These are phyloP conservation scores for Talaromyces stipitatus DNA, from an alignment of 495 filamentous ascomycete genomes.

Conservation along the genomic window DNA sequence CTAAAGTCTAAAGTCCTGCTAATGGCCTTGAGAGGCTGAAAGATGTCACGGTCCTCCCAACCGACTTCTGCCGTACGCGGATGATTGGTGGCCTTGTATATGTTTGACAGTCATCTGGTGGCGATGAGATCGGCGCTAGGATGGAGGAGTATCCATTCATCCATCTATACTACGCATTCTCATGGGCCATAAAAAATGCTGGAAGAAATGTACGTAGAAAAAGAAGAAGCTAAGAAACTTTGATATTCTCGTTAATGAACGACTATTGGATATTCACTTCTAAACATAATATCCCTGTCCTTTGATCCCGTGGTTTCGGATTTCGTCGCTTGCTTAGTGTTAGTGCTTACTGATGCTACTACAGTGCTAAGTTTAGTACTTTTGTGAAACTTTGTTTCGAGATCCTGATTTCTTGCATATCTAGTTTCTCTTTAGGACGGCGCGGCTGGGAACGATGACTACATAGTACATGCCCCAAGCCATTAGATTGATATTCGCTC, in stretches of 20 bases:
- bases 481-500: not conserved
- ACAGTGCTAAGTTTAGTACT: not conserved
- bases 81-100: constrained; percentile 1
- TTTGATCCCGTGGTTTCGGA: not conserved
- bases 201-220: not conserved
- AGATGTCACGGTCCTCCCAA: not conserved
- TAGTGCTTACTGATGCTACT: not conserved
- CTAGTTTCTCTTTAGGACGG: not conserved
- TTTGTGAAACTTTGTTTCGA: not conserved
- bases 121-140: not conserved
- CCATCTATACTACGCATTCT: not conserved
- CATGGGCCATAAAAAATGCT: not conserved
- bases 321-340: not conserved
- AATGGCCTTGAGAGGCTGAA: too few species aligned
- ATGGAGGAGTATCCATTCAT: not conserved
- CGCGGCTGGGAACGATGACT: not conserved
- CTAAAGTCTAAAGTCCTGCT: too few species aligned
- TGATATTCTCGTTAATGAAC: not conserved
- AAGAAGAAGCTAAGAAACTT: not conserved
- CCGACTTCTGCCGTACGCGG: not conserved
- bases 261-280: not conserved
- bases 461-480: not conserved
- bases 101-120: not conserved
- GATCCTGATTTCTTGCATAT: not conserved
- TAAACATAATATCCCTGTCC: not conserved